Evolutionary conservation across 306 rosid species (phyloP), one percentile per base, ranked within the genome.

Genomic region (Styphnolobium japonicum): DNA sequence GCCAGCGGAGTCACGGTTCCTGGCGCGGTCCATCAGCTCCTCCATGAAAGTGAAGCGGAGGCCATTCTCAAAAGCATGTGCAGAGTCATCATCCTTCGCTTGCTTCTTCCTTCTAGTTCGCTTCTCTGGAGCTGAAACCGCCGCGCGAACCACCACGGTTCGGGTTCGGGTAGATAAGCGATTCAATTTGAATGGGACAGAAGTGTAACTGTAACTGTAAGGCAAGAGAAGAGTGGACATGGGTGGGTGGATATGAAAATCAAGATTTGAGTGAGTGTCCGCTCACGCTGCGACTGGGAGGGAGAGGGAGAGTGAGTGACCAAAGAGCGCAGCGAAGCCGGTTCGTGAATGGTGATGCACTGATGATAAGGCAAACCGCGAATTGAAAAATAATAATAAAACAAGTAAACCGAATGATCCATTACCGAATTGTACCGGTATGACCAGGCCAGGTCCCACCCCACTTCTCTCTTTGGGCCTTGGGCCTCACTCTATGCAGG

Each of bases 41-140:
- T 92, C 97, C 98, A 94, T 94, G 91, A 94, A 94, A 25, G 87
- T 75, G 88, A 91, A 91, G 70, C 97, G 97, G 63, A 94, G 97
- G 67, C 78, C 78, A 61, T 73, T 91, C 88, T 94, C 98, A 0
- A 86, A n/a, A n/a, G n/a, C n/a, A n/a, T n/a, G 78, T 1, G 89
- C 85, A 12, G 89, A 66, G 27, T 81, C 94, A 8, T 84, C 87
- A 45, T 82, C 91, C 89, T 87, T 91, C 1, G 67, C 22, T 60
- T 81, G 92, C 79, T 85, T 83, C 88, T 86, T 90, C 89, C 71
- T 87, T 58, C 94, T 81, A 42, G 83, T 36, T 15, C 98, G 91
- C 87, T 87, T 92, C 43, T 84, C 95, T 0, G 92, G 87, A 18
- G 89, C 56, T 6, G 93, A 81, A 65, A 87, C 87, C 6, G 93